Evolutionary conservation across 2,329 filamentous ascomycete genomes (phyloP).

Genomic region (Sphaerostilbella broomeana): DNA sequence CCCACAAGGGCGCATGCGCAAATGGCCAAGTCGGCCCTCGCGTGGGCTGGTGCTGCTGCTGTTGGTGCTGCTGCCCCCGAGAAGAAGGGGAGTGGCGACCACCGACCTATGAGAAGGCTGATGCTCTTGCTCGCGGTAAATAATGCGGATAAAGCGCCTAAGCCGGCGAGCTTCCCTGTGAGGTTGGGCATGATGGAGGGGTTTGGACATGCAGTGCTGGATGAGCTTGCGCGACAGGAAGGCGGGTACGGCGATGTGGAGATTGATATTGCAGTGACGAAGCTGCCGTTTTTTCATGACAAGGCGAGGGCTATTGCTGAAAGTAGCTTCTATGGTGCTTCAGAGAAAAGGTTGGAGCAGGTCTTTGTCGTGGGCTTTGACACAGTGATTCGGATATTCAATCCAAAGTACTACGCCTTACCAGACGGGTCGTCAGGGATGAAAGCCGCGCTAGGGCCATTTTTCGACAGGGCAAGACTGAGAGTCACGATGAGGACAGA

Average conservation of each 20-base stretch:
- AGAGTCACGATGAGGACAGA: slow-evolving; percentile 58
- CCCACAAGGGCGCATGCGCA: slow-evolving; percentile 55
- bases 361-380: slow-evolving; percentile 70
- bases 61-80: neutral
- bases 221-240: slow-evolving; percentile 11
- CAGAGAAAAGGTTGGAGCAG: slow-evolving; percentile 37
- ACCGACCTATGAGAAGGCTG: slow-evolving; percentile 39
- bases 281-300: slow-evolving; percentile 65
- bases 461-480: slow-evolving; percentile 56
- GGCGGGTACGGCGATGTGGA: slow-evolving; percentile 20
- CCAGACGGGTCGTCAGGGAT: slow-evolving; percentile 26
- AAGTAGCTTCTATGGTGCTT: slow-evolving; percentile 33
- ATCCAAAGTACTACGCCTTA: slow-evolving; percentile 66
- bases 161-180: slow-evolving; percentile 61
- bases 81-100: neutral
- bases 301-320: slow-evolving; percentile 56
- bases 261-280: slow-evolving; percentile 65
- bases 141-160: slow-evolving; percentile 61
- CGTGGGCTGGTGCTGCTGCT: slow-evolving; percentile 9
- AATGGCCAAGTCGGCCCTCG: slow-evolving; percentile 47
- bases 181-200: slow-evolving; percentile 65
- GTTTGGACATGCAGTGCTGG: slow-evolving; percentile 52
- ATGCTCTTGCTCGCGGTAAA: slow-evolving; percentile 55
- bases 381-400: slow-evolving; percentile 64
- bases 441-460: slow-evolving; percentile 50